Percentiles rank a stretch among this genome's conserved stretches.
These are phyloP conservation scores for Phycomyces nitens DNA, from an alignment of 192 early-diverging fungal species.

Conservation along the genomic window DNA sequence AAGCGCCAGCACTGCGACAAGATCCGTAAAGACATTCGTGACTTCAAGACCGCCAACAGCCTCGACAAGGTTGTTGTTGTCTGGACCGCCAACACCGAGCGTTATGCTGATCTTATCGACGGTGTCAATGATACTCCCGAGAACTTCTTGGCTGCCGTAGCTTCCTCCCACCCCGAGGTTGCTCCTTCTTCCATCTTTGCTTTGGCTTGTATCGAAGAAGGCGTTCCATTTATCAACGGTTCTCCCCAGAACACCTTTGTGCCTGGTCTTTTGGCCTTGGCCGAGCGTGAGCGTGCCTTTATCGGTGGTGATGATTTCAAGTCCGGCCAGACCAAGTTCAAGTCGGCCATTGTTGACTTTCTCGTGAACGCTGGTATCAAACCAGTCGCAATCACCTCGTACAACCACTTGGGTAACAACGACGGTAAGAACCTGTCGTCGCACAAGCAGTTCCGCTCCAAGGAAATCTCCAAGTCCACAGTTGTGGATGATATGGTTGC, in stretches of 20 bases:
- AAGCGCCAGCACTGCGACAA: constrained; percentile 92
- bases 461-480: constrained; percentile 99
- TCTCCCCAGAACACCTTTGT: constrained; percentile 99
- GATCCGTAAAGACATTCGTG: constrained; percentile 92
- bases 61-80: constrained; percentile 94
- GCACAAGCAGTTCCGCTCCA: constrained; percentile 96
- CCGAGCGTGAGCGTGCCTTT: constrained; percentile 83
- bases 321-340: constrained; percentile 99
- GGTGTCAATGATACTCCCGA: constrained; percentile 97
- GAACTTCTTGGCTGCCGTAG: constrained; percentile 82
- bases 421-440: constrained; percentile 98
- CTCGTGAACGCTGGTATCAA: constrained; percentile 98
- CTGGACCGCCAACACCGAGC: constrained; percentile 99
- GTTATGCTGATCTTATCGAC: constrained; percentile 77
- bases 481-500: constrained; percentile 99
- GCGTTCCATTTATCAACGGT: constrained; percentile 96
- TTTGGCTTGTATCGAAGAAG: constrained; percentile 92
- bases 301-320: constrained; percentile 99
- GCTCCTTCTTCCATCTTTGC: constrained; percentile 97
- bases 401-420: constrained; percentile 99
- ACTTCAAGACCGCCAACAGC: constrained; percentile 85
- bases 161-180: constrained; percentile 82
- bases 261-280: constrained; percentile 87
- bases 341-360: constrained; percentile 98
- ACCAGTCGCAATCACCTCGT: constrained; percentile 92